Evolutionary conservation across 176 grass and related monocot species (phyloP), one percentile per base, ranked within the genome.

Genomic region (Ensete glaucum): DNA sequence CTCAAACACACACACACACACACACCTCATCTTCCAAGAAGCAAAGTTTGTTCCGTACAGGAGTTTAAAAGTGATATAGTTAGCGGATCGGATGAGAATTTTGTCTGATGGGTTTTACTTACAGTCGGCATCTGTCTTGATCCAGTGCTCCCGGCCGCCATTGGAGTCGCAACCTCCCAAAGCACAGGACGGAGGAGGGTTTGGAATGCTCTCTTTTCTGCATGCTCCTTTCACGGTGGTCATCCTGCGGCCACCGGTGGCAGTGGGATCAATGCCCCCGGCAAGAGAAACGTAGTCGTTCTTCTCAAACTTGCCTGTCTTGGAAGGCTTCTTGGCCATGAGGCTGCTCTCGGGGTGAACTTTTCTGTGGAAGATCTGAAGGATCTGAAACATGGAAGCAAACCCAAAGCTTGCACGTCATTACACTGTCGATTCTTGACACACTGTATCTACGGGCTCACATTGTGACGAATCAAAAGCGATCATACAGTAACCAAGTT

Each of bases 91-190:
- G 64, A 73, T 72, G 72, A 6, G 80, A 78, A 49, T 68, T 81
- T 23, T 34, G 13, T 15, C 56, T 13, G 50, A 24, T 34, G 12
- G 58, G 22, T 80, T 59, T 80, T 59, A 88, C 90, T 93, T 80
- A 99, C 96, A 99, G 67, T 99, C 91, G 54, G 91, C 88, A 74
- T 99, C 96, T 58, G 91, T 95, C 80, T 86, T 99, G 83, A 99
- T 92, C 96, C 96, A 99, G 82, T 95, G 96, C 52, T 84, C 96
- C 7, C 82, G 83, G 81, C 87, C 89, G 75, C 34, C 60, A 73
- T 73, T 77, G 2, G 77, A 83, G 52, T 67, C 86, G 54, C 57
- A 53, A n/a, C 69, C 8, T 16, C 58, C 75, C 14, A 82, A 67
- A 13, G 65, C 55, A 50, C 80, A 82, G 56, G 83, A 70, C 76